These are phyloP conservation scores for Luzula sylvatica DNA, from an alignment of 176 grass and related monocot genomes.

Conservation along the genomic window DNA sequence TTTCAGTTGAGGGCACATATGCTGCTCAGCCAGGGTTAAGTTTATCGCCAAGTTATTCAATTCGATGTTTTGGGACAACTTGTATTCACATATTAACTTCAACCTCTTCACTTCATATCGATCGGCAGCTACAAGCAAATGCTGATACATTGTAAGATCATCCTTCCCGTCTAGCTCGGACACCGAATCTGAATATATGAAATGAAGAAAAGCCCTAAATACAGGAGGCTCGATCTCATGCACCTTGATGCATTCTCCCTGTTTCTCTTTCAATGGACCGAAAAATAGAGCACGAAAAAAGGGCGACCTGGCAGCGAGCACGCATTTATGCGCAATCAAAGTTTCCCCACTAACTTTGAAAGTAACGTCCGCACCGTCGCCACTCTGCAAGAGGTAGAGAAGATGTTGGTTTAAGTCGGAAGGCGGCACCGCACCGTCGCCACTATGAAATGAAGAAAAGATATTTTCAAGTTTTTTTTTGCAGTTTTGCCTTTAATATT, in stretches of 20 bases:
- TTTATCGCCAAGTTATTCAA: neutral
- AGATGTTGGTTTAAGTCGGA: neutral
- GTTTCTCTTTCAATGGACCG: conserved; percentile 5
- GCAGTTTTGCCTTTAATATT: too few relatives aligned
- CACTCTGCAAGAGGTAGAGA: neutral
- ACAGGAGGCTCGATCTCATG: conserved; percentile 15
- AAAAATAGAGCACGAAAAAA: conserved; percentile 1
- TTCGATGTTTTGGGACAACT: conserved; percentile 4
- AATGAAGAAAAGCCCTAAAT: neutral
- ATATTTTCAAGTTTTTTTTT: too few relatives aligned
- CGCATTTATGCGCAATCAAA: neutral
- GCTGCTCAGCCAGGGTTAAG: neutral
- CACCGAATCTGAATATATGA: conserved; percentile 7
- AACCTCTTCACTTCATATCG: conserved; percentile 26
- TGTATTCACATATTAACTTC: conserved; percentile 30
- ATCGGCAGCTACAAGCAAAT: neutral
- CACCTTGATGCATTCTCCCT: conserved; percentile 1
- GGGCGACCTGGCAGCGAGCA: conserved; percentile 1
- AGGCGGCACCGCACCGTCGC: neutral
- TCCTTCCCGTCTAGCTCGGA: neutral
- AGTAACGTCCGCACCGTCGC: neutral
- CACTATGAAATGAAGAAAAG: too few relatives aligned
- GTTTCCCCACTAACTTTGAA: neutral
- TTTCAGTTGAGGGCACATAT: neutral
- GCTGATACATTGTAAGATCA: neutral